Evolutionary conservation across 1,139 yeast species (phyloP), one percentile per base, ranked within the genome.

Genomic region (Taiozyma sp.): DNA sequence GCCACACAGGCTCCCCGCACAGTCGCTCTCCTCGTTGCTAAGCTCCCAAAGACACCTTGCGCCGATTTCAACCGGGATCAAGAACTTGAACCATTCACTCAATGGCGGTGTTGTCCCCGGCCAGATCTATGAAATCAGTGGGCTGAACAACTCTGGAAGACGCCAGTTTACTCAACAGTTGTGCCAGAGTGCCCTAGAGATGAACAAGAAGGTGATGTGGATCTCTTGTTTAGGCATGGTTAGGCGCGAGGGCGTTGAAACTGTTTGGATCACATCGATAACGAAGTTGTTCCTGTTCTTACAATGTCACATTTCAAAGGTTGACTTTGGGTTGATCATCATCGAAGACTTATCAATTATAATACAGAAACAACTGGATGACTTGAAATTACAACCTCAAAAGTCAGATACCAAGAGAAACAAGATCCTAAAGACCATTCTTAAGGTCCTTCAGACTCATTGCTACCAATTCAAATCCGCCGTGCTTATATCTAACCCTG

Each of bases 71-170:
- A 55, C 61, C 0, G 45, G 51, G 1, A 39, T 59, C 8, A 21
- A 46, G 4, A 30, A 47, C 2, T 45, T 61, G n/a, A 59, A 61
- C 42, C 50, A 45, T 8, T 47, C 53, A 8, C 46, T 61, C 8
- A 51, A 51, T 16, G 63, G 64, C 3, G 64, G 64, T 2, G 34
- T 61, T 13, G 47, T 52, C 2, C 59, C 60, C 1, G 59, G 59
- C 1, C 59, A 55, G 45, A 43, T 59, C n/a, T 60, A 60, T 43
- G 63, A 60, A 43, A 9, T 61, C 5, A 37, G 49, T 16, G 59
- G 60, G 0, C 44, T 58, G 16, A 57, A 53, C 50, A 60, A 59
- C 26, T 47, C 56, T 9, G 64, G 64, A 8, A 58, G 55, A 43
- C n/a, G 44, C 2, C 40, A 48, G 2, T 35, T 61, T 4, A 54